Conservation (phyloP, 2,329 filamentous ascomycete genomes). For the Alternaria hordeiaustralica region DNA sequence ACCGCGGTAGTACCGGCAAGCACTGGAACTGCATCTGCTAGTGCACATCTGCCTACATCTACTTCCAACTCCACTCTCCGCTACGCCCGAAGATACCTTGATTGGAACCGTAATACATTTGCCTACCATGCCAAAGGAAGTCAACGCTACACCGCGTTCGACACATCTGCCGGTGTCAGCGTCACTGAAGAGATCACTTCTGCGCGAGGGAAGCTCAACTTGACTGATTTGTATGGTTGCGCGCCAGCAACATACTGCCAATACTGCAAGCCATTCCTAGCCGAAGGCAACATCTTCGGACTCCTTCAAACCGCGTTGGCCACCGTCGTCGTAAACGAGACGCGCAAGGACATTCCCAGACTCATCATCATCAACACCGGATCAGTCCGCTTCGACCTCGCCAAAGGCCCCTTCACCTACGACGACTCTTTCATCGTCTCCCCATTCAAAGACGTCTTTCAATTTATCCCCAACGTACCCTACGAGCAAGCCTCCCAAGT, state of each 20-base stretch:
- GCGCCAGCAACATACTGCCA: conserved; percentile 66
- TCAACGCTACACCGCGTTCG: conserved; percentile 54
- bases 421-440: conserved; percentile 62
- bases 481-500: conserved; percentile 55
- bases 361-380: conserved; percentile 68
- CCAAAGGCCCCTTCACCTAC: conserved; percentile 67
- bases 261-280: conserved; percentile 61
- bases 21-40: conserved; percentile 34
- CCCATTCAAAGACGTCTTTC: conserved; percentile 61
- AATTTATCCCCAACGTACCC: conserved; percentile 61
- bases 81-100: conserved; percentile 69
- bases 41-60: conserved; percentile 45
- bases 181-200: conserved; percentile 60
- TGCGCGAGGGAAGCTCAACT: conserved; percentile 60
- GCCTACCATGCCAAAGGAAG: conserved; percentile 65
- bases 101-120: conserved; percentile 73
- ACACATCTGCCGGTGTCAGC: conserved; percentile 56
- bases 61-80: conserved; percentile 39
- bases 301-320: conserved; percentile 60
- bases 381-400: conserved; percentile 66
- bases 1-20: conserved; percentile 38
- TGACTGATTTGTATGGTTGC: conserved; percentile 65
- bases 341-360: conserved; percentile 58
- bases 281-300: conserved; percentile 62
- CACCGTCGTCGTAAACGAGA: conserved; percentile 60